Conservation (phyloP, 495 filamentous ascomycete genomes). For the Aspergillus olivimuriae region DNA sequence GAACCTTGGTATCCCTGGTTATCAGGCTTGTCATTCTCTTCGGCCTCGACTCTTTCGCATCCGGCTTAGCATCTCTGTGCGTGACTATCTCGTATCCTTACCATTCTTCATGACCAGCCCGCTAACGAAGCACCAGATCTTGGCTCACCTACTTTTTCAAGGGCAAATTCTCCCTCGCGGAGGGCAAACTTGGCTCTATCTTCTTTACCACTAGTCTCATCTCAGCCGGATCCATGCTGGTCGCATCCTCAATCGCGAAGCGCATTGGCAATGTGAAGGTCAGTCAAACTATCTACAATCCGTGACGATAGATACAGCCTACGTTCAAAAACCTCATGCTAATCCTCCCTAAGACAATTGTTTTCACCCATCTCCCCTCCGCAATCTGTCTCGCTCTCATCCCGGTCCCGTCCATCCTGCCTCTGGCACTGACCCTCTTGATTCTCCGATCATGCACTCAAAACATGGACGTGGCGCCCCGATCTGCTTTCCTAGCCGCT, state of each 20-base stretch:
- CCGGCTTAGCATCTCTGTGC: constrained; percentile 66
- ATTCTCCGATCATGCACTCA: constrained; percentile 64
- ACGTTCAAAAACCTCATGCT: no score
- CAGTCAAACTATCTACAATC: no score
- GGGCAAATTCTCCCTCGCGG: constrained; percentile 62
- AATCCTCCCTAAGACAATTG: constrained; percentile 59
- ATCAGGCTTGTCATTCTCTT: constrained; percentile 69
- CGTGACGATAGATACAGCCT: no score
- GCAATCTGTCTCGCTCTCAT: constrained; percentile 66
- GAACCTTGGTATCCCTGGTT: constrained; percentile 53
- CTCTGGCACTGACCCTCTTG: constrained; percentile 55
- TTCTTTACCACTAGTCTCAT: constrained; percentile 63
- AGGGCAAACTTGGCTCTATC: constrained; percentile 64
- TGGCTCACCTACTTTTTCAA: constrained; percentile 75
- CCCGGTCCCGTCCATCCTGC: constrained; percentile 49
- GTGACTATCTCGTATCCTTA: constrained; percentile 10
- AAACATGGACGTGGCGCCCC: constrained; percentile 78
- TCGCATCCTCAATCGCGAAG: constrained; percentile 68
- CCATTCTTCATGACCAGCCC: not conserved
- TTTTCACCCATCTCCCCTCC: constrained; percentile 77
- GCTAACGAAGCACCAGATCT: constrained; percentile 33
- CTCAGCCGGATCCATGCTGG: constrained; percentile 59
- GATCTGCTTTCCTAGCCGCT: constrained; percentile 71
- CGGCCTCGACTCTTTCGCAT: constrained; percentile 70
- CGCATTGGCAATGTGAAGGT: constrained; percentile 70